Evolutionary conservation across 2,329 filamentous ascomycete genomes (phyloP).

Genomic region (Arthrobotrys sinensis): DNA sequence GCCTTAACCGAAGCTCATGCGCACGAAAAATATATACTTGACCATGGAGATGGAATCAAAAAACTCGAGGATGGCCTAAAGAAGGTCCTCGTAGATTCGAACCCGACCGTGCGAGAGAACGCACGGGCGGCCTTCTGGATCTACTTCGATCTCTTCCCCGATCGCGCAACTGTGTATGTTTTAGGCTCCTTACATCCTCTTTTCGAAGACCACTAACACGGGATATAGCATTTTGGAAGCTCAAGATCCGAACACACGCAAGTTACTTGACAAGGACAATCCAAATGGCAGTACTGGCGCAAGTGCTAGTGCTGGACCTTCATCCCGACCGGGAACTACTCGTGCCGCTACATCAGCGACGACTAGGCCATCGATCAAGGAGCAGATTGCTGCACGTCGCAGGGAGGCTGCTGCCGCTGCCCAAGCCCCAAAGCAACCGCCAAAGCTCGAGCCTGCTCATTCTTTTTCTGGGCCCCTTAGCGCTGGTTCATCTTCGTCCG

Average conservation of each 20-base stretch:
- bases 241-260: constrained; percentile 83
- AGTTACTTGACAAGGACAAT: constrained; percentile 86
- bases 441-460: constrained; percentile 65
- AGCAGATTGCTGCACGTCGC: constrained; percentile 77
- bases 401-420: constrained; percentile 56
- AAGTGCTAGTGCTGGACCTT: constrained; percentile 20
- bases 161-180: constrained; percentile 79
- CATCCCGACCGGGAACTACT: constrained; percentile 24
- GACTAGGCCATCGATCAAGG: constrained; percentile 79
- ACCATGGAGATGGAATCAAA: constrained; percentile 87
- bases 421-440: constrained; percentile 62
- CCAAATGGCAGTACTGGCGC: constrained; percentile 72
- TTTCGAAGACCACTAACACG: constrained; percentile 49
- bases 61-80: constrained; percentile 88
- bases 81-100: constrained; percentile 89
- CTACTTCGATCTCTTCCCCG: constrained; percentile 83
- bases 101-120: constrained; percentile 88
- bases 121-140: constrained; percentile 90
- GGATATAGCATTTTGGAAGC: constrained; percentile 76
- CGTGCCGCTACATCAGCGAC: constrained; percentile 71
- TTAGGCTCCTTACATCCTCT: background rate
- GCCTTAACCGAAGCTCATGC: constrained; percentile 84
- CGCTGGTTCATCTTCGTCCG: constrained; percentile 62
- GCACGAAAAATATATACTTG: constrained; percentile 83
- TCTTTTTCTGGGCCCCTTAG: constrained; percentile 40